These are phyloP conservation scores for Nigrospora sphaerica DNA, from an alignment of 2,329 filamentous ascomycete genomes.

Conservation along the genomic window DNA sequence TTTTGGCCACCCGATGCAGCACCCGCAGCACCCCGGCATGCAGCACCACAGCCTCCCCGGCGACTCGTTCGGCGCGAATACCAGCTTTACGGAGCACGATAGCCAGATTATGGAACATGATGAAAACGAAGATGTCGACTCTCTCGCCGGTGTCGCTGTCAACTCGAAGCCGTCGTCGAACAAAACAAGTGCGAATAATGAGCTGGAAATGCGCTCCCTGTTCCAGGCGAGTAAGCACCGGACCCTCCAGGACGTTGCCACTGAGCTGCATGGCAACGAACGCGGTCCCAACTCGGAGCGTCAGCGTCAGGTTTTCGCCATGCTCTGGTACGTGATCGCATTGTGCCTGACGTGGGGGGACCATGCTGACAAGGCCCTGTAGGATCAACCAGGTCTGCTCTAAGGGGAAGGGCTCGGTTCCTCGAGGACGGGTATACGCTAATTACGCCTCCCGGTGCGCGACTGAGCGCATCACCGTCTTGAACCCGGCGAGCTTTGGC, in stretches of 20 bases:
- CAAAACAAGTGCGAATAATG: conserved; percentile 70
- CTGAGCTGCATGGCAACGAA: conserved; percentile 71
- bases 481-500: conserved; percentile 96
- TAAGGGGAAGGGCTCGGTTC: conserved; percentile 77
- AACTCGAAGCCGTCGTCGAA: conserved; percentile 50
- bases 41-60: conserved; percentile 44
- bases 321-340: conserved; percentile 63
- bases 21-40: conserved; percentile 30
- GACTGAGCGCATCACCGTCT: conserved; percentile 84
- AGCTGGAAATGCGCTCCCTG: conserved; percentile 71
- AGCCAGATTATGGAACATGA: conserved; percentile 55
- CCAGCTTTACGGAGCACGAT: conserved; percentile 50
- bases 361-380: conserved; percentile 15
- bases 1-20: conserved; percentile 35
- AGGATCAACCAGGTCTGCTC: conserved; percentile 71
- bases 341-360: not conserved
- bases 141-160: conserved; percentile 33
- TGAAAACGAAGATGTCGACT: conserved; percentile 50
- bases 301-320: conserved; percentile 78
- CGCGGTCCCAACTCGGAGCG: conserved; percentile 75
- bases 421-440: conserved; percentile 87
- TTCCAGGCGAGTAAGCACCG: conserved; percentile 64
- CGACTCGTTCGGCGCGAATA: conserved; percentile 44
- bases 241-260: conserved; percentile 62
- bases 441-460: conserved; percentile 92